A percentile compares a stretch with the other conserved stretches of the same genome.
Conservation (phyloP, 2,329 filamentous ascomycete species). For the Sporothrix protearum region DNA sequence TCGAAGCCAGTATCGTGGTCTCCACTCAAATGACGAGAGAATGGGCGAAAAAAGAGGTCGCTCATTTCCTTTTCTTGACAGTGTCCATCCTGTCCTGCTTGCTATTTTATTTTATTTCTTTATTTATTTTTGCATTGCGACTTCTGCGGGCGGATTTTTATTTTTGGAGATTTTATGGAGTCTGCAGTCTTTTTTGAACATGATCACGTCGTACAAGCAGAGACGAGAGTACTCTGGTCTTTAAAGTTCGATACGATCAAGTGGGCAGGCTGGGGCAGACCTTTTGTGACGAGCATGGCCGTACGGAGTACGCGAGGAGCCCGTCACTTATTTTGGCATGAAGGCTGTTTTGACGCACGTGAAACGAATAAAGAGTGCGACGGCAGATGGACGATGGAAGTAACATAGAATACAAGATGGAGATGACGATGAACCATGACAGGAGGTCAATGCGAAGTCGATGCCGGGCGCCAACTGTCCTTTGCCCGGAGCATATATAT, state of each 20-base stretch:
- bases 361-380: constrained; percentile 8
- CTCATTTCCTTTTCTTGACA: constrained; percentile 15
- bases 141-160: neutral
- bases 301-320: neutral
- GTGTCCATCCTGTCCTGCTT: neutral
- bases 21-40: constrained; percentile 13
- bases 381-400: neutral
- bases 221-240: neutral
- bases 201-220: neutral
- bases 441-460: neutral
- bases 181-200: neutral
- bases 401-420: neutral
- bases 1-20: neutral
- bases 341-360: constrained; percentile 14
- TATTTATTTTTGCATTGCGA: neutral
- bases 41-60: neutral
- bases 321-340: neutral
- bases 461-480: neutral
- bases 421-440: constrained; percentile 9
- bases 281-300: neutral
- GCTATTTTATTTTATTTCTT: no score
- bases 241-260: neutral
- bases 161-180: neutral
- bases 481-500: neutral
- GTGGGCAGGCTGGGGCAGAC: no score